phyloP scores from a whole-genome alignment of 805 yeast species.

The Ogataea parapolymorpha region DNA sequence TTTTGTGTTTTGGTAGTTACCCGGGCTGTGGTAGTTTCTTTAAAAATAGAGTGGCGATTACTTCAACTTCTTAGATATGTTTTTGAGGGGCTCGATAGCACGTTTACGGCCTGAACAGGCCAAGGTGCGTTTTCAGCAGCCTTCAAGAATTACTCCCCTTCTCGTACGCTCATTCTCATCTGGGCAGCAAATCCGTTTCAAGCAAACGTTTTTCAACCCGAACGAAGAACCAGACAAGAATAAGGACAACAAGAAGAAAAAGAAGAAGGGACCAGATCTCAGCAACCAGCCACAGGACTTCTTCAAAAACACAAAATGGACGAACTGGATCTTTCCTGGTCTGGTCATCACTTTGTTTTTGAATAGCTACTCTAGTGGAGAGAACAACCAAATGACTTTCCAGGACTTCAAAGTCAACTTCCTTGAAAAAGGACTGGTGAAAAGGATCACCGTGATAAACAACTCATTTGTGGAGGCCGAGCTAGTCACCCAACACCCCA shows the following conservation, averaged over 20 bases:
- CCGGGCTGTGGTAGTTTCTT: constrained; percentile 1
- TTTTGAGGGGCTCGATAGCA: constrained; percentile 2
- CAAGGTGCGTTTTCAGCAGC: not conserved
- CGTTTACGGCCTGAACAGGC: constrained; percentile 2
- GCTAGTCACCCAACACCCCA: constrained; percentile 31
- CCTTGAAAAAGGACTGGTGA: constrained; percentile 75
- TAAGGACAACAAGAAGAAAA: constrained; percentile 11
- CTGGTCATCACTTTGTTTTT: constrained; percentile 23
- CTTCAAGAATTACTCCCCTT: not conserved
- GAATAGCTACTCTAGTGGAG: constrained; percentile 16
- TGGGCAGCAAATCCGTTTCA: constrained; percentile 13
- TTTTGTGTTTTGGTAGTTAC: constrained; percentile 1
- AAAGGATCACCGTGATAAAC: constrained; percentile 71
- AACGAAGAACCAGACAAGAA: constrained; percentile 11
- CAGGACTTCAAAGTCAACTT: constrained; percentile 82
- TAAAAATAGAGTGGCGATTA: constrained; percentile 7
- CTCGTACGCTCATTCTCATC: not conserved
- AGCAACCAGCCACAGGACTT: constrained; percentile 10
- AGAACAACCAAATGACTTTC: constrained; percentile 61
- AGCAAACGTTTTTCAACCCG: constrained; percentile 6
- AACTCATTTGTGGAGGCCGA: constrained; percentile 70
- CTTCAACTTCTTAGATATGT: not conserved
- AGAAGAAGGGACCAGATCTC: constrained; percentile 8
- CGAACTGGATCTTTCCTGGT: constrained; percentile 28
- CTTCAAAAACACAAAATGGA: constrained; percentile 19